phyloP scores from a whole-genome alignment of 257 asterid species.

The Nicotiana obtusifolia region DNA sequence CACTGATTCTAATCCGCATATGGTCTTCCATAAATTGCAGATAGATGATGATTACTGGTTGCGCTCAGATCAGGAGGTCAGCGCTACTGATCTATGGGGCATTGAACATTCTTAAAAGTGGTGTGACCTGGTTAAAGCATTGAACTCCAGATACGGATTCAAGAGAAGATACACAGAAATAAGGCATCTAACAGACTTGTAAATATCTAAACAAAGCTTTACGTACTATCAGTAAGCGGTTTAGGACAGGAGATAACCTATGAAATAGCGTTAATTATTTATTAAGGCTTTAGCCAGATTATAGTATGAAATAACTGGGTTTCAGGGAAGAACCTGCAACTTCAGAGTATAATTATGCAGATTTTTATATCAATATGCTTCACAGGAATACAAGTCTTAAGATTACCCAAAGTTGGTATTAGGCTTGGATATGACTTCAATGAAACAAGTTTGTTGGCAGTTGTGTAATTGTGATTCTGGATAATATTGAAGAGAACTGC shows the following conservation, averaged over 20 bases:
- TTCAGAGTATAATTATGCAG: neutral
- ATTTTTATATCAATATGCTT: neutral
- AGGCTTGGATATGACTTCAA: neutral
- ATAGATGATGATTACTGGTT: constrained; percentile 69
- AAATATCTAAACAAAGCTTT: neutral
- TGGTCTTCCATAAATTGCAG: constrained; percentile 29
- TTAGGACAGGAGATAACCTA: too few relatives aligned
- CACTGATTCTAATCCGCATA: neutral
- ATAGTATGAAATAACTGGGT: neutral
- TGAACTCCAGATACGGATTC: neutral
- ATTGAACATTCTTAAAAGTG: constrained; percentile 22
- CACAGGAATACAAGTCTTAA: neutral
- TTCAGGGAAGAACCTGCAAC: neutral
- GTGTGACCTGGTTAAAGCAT: neutral
- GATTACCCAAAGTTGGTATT: neutral
- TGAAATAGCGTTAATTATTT: too few relatives aligned
- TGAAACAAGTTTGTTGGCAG: neutral
- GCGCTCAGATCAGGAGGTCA: constrained; percentile 39
- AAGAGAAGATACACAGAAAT: constrained; percentile 9
- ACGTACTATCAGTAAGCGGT: neutral
- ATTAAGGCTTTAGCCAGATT: neutral
- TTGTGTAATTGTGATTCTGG: neutral
- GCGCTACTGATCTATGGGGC: constrained; percentile 58
- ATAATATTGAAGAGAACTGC: neutral
- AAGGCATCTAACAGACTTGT: neutral